Base-by-base conservation (phyloP, 2,329 filamentous ascomycete genomes). In the Hymenoscyphus albidus region DNA sequence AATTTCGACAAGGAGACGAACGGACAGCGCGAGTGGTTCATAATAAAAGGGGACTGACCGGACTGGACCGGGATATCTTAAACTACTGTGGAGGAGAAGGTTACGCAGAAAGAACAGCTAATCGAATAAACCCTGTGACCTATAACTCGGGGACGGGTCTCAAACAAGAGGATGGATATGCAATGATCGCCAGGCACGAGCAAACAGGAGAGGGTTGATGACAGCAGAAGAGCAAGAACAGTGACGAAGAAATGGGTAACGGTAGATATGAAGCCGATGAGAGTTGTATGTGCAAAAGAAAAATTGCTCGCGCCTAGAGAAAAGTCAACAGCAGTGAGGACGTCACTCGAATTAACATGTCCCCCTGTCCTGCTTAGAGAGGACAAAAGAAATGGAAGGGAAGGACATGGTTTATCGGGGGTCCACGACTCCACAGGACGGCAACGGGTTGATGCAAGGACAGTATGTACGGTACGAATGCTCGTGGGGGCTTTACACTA, bases 181-280 rank as follows among this genome's bases (percentile, higher is more conserved):
- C 58, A 66, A 57, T n/a, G 67, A 69, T 70, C 67, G 63, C 59
- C 69, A 70, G 66, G 69, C 62, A 69, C 69, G n/a, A 32, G 32
- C 42, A 56, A 31, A 6, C 7, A 14, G 27, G 32, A 35, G 35
- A 10, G 35, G 5, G 35, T 35, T 35, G 35, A 38, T 18, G 27
- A 35, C 9, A 27, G 55, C 31, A 38, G 55, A 38, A 35, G 31
- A 32, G 16, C 51, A 18, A 32, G 51, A 55, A 18, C 6, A 32
- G n/a, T 32, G 6, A 10, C 2, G 16, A 13, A 32, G 12, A 57
- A 38, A 3, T 3, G 55, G 27, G 55, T 2, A 27, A 2, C 14
- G n/a, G 27, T 55, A 3, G 14, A n/a, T 14, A 14, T 16, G 2
- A 27, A 10, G 5, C 7, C 22, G 27, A 22, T 5, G 27, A 7